Conservation (phyloP, 1,284 basidiomycete genomes). For the Cerrena zonata region DNA sequence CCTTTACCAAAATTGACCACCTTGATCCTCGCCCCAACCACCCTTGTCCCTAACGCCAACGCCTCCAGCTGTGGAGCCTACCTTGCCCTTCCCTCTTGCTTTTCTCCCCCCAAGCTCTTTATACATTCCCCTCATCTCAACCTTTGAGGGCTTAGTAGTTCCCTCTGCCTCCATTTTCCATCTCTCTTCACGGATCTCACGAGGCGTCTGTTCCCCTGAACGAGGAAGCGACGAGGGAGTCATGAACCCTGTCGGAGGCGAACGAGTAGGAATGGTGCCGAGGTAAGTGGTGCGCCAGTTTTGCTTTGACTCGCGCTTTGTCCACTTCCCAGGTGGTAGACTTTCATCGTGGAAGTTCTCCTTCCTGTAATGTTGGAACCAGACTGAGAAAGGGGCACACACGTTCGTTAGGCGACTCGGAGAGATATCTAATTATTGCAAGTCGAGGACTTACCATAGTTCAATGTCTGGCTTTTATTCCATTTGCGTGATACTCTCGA, state of each 20-base stretch:
- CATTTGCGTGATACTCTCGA: conserved; percentile 79
- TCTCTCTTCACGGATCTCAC: conserved; percentile 68
- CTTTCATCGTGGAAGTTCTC: conserved; percentile 75
- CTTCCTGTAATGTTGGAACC: conserved; percentile 82
- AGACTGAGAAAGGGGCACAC: conserved; percentile 46
- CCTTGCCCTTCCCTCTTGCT: conserved; percentile 54
- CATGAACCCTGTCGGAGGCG: conserved; percentile 35
- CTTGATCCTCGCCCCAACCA: conserved; percentile 21
- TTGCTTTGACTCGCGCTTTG: conserved; percentile 78
- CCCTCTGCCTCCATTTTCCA: conserved; percentile 59
- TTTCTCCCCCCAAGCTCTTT: conserved; percentile 85
- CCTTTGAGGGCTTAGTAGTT: conserved; percentile 55
- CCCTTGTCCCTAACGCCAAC: conserved; percentile 58
- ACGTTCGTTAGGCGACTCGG: no score
- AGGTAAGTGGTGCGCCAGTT: conserved; percentile 68
- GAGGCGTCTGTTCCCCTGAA: conserved; percentile 74
- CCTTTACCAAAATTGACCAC: conserved; percentile 7
- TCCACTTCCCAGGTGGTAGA: conserved; percentile 77
- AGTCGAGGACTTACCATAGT: conserved; percentile 64
- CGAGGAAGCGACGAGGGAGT: conserved; percentile 34
- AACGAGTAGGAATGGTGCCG: conserved; percentile 40
- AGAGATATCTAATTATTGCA: background rate
- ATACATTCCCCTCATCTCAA: conserved; percentile 83
- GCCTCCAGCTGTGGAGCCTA: conserved; percentile 49
- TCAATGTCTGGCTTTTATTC: conserved; percentile 81